Evolutionary conservation across 148 eudicot genomes (phyloP).

Genomic region (Hydrangea macrophylla): DNA sequence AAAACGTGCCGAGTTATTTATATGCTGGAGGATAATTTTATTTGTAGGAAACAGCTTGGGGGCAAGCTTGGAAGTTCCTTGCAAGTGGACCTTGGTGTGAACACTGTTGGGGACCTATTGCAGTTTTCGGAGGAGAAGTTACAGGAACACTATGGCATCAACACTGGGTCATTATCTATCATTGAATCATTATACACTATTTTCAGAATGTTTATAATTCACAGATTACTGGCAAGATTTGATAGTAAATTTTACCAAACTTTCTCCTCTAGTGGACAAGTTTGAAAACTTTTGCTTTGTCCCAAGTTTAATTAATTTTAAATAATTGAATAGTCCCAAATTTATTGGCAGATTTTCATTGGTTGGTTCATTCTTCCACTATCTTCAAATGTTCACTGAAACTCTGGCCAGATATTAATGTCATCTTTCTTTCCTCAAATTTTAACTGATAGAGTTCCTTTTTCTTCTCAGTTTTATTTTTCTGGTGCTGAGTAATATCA

Average conservation of each 20-base stretch:
- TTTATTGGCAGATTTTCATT: not conserved
- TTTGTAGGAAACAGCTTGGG: slow-evolving; percentile 90
- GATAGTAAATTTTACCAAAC: not conserved
- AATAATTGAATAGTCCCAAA: not conserved
- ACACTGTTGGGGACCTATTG: slow-evolving; percentile 78
- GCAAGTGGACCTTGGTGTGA: slow-evolving; percentile 68
- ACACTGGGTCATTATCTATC: slow-evolving; percentile 65
- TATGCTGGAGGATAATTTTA: slow-evolving; percentile 5
- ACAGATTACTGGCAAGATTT: slow-evolving; percentile 4
- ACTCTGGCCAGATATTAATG: not conserved
- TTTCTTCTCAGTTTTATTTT: not conserved
- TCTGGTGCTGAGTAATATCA: not conserved
- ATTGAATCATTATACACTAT: no score
- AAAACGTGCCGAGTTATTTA: not conserved
- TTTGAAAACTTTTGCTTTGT: not conserved
- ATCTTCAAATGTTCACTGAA: not conserved
- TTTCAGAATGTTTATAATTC: not conserved
- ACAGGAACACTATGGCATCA: slow-evolving; percentile 75
- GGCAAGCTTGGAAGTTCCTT: slow-evolving; percentile 93
- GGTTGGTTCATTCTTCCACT: not conserved
- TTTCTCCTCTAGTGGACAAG: not conserved
- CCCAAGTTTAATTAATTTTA: not conserved
- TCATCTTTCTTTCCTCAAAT: slow-evolving; percentile 1
- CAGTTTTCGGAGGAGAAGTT: slow-evolving; percentile 81
- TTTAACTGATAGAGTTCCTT: not conserved